A percentile compares a stretch with the other conserved stretches of the same genome.
These are phyloP conservation scores for Carex pumila DNA, from an alignment of 176 grass and related monocot species.

Conservation along the genomic window DNA sequence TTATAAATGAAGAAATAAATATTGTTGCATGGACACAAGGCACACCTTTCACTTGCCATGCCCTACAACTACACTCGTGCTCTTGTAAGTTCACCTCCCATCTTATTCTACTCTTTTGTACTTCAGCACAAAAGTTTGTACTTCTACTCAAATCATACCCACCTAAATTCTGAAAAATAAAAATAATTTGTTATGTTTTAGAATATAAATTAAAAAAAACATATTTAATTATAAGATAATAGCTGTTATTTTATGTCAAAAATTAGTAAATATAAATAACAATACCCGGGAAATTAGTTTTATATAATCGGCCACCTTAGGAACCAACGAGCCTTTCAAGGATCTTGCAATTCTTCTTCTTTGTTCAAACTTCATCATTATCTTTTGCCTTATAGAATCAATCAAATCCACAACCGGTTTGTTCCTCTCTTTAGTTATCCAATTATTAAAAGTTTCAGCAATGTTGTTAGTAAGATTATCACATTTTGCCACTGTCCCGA, in stretches of 20 bases:
- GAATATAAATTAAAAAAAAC: background rate
- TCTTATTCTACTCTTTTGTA: background rate
- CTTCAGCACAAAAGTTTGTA: background rate
- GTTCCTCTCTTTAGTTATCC: too few species aligned
- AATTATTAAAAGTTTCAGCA: too few species aligned
- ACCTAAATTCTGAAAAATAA: background rate
- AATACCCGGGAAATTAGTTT: background rate
- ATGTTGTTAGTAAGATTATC: too few species aligned
- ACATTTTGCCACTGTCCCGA: too few species aligned
- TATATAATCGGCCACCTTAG: background rate
- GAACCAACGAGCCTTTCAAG: background rate
- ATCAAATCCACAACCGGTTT: too few species aligned
- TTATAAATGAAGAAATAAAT: too few species aligned
- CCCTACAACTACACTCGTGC: background rate
- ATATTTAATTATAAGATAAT: background rate
- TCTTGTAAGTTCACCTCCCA: background rate
- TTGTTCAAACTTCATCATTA: too few species aligned
- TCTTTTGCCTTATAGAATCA: too few species aligned
- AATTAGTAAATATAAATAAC: background rate
- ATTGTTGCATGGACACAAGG: too few species aligned
- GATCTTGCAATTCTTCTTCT: background rate
- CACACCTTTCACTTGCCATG: too few species aligned
- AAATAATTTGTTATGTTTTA: background rate
- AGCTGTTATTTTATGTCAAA: background rate
- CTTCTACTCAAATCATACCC: background rate